Evolutionary conservation across 805 yeast genomes (phyloP), one percentile per base, ranked within the genome.

Genomic region (Komagataella pseudopastoris): DNA sequence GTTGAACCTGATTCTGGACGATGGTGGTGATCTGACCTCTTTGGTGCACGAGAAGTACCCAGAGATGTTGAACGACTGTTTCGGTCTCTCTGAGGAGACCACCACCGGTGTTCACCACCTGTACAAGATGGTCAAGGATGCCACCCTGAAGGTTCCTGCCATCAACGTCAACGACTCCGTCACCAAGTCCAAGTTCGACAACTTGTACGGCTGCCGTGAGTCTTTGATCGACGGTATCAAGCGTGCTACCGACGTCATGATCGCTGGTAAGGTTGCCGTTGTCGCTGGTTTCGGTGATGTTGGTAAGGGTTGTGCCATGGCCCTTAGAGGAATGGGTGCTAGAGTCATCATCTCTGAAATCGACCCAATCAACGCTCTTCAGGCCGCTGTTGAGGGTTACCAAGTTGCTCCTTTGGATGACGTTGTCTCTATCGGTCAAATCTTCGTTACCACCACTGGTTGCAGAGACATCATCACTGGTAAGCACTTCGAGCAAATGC

Each of bases 281-380:
- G 98, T 91, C 64, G 97, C 96, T 56, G 99, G 99, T 76, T 91
- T 83, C 79, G 99, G 99, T 82, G 99, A 91, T 71, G 99, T 91
- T 68, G 99, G 99, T 78, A 91, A 91, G 79, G 99, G 99, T 73
- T 91, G 99, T 82, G 97, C 96, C 71, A 85, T 89, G 88, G 96
- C 99, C 60, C 82, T 93, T 66, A 85, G 88, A 76, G 90, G 95
- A 69, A 90, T 91, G 97, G 99, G 99, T 78, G 96, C 99, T 60
- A 87, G 96, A 74, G 99, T 91, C 63, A 80, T 93, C 60, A 89
- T 91, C 66, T 85, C 98, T 62, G 99, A 91, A 80, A 78, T 91
- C 66, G 99, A 91, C 75, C 99, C 99, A 68, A 91, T 91, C 77
- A 91, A 91, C 72, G 99, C 99, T 62, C 80, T 91, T 66, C 99